Percentiles rank a stretch among this genome's conserved stretches.
Evolutionary conservation across 2,329 filamentous ascomycete genomes (phyloP).

Genomic region (Penicillium hesseltinei): DNA sequence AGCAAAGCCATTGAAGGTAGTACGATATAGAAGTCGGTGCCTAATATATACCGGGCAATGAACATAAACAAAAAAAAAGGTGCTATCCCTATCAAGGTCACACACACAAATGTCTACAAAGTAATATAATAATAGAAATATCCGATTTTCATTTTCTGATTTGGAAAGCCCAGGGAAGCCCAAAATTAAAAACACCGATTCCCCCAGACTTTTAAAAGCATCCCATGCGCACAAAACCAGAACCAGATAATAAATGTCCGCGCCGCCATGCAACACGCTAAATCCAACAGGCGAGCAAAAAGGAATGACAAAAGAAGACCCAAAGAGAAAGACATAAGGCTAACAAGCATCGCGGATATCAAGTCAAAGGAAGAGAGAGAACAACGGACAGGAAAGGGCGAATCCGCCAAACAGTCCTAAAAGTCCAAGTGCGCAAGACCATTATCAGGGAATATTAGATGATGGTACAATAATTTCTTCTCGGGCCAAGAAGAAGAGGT

Average conservation of each 20-base stretch:
- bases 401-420: neutral
- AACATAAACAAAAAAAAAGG: neutral
- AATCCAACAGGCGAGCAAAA: constrained; percentile 3
- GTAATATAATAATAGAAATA: neutral
- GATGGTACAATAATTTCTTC: neutral
- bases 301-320: neutral
- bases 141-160: constrained; percentile 2
- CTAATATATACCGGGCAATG: neutral
- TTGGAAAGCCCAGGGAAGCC: constrained; percentile 3
- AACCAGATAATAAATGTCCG: constrained; percentile 2
- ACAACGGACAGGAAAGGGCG: neutral
- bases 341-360: neutral
- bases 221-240: neutral
- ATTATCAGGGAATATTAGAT: neutral
- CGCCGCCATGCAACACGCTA: constrained; percentile 17
- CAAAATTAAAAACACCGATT: neutral
- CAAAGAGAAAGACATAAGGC: neutral
- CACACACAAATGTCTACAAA: no score
- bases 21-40: neutral
- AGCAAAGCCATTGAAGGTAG: neutral
- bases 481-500: neutral
- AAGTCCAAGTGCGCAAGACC: neutral
- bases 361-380: neutral
- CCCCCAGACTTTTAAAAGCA: constrained; percentile 10
- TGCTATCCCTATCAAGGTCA: neutral